phyloP scores from a whole-genome alignment of 495 filamentous ascomycete species.

The Rhypophila decipiens region DNA sequence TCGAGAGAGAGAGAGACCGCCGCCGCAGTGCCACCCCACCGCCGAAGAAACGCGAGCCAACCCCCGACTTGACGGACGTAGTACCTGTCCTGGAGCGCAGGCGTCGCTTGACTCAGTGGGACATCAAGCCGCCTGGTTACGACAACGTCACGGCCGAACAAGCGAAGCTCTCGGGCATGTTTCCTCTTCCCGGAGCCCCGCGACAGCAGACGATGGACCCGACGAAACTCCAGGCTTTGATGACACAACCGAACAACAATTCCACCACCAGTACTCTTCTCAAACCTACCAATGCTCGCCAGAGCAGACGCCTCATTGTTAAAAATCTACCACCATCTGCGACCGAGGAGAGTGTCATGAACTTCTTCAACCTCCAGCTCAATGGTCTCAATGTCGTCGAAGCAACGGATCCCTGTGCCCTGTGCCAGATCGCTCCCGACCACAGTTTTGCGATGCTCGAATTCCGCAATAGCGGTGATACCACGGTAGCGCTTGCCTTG shows the following conservation, averaged over 20 bases:
- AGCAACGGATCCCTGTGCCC: constrained; percentile 78
- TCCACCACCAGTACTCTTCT: constrained; percentile 66
- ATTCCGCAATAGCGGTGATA: constrained; percentile 80
- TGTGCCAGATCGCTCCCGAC: constrained; percentile 74
- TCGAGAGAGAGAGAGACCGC: constrained; percentile 55
- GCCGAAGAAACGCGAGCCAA: constrained; percentile 86
- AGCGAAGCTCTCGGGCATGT: constrained; percentile 99
- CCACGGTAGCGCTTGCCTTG: constrained; percentile 84
- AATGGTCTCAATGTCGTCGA: constrained; percentile 89
- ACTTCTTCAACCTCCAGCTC: constrained; percentile 94
- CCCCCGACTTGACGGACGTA: constrained; percentile 86
- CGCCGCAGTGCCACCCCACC: constrained; percentile 75
- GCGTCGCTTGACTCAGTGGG: constrained; percentile 94
- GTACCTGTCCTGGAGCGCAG: constrained; percentile 72
- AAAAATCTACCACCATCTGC: constrained; percentile 68
- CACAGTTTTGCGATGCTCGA: constrained; percentile 77
- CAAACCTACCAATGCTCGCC: constrained; percentile 86
- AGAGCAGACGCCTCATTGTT: constrained; percentile 84
- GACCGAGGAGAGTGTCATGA: constrained; percentile 63
- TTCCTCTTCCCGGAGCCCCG: constrained; percentile 91
- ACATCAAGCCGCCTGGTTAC: constrained; percentile 97
- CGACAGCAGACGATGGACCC: constrained; percentile 96
- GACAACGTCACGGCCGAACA: constrained; percentile 98
- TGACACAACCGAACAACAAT: constrained; percentile 71
- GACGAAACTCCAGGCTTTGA: constrained; percentile 87